These are phyloP conservation scores for Clitopilus hobsonii DNA, from an alignment of 768 basidiomycete genomes.

Conservation along the genomic window DNA sequence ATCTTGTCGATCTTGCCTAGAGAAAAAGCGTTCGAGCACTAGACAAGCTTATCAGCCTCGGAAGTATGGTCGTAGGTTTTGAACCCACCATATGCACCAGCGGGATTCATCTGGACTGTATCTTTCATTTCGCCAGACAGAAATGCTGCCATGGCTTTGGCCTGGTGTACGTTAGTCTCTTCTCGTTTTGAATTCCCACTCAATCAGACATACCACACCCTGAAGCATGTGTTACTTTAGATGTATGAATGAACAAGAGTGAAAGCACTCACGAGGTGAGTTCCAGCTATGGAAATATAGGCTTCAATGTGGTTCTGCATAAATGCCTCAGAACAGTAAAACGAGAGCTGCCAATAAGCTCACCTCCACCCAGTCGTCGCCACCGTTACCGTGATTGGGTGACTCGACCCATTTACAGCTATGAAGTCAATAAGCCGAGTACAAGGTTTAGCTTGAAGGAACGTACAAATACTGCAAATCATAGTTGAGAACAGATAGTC, in stretches of 20 bases:
- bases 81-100: slow-evolving; percentile 64
- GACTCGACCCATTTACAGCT: slow-evolving; percentile 98
- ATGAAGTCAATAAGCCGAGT: neutral
- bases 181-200: neutral
- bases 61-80: neutral
- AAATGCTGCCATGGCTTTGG: slow-evolving; percentile 94
- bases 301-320: slow-evolving; percentile 78
- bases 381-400: slow-evolving; percentile 74
- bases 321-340: neutral
- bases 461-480: slow-evolving; percentile 78
- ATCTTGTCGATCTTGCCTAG: slow-evolving; percentile 79
- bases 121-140: slow-evolving; percentile 95
- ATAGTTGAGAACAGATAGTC: slow-evolving; percentile 3
- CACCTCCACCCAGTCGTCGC: slow-evolving; percentile 89
- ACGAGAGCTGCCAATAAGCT: slow-evolving; percentile 3
- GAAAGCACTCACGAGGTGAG: slow-evolving; percentile 60
- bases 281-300: slow-evolving; percentile 80
- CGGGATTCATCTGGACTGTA: slow-evolving; percentile 81
- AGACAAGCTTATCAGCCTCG: neutral
- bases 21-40: slow-evolving; percentile 90
- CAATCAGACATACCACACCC: slow-evolving; percentile 61
- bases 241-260: neutral
- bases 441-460: slow-evolving; percentile 4
- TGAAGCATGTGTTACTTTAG: slow-evolving; percentile 18
- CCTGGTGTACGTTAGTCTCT: slow-evolving; percentile 30